Evolutionary conservation across 2,329 filamentous ascomycete species (phyloP).

Genomic region (Alternaria longipes): DNA sequence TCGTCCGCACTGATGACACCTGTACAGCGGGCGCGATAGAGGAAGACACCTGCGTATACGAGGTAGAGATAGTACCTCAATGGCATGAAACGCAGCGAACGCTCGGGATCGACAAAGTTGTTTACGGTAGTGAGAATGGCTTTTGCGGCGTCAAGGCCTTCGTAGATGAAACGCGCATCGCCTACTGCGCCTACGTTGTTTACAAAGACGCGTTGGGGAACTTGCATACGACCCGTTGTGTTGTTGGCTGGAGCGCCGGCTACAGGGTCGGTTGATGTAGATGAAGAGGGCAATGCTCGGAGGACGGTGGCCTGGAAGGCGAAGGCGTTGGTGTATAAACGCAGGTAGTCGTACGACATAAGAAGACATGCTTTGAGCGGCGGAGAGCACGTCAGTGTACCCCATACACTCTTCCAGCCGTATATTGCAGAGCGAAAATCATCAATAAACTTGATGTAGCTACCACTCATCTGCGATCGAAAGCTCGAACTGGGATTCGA

Average conservation of each 20-base stretch:
- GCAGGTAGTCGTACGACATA: conserved; percentile 76
- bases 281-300: conserved; percentile 51
- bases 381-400: conserved; percentile 70
- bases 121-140: conserved; percentile 60
- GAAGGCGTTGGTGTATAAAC: conserved; percentile 78
- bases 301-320: conserved; percentile 75
- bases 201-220: conserved; percentile 56
- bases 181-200: conserved; percentile 61
- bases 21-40: conserved; percentile 59
- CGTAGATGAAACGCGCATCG: conserved; percentile 61
- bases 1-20: conserved; percentile 59
- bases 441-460: conserved; percentile 79
- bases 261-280: conserved; percentile 19
- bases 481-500: conserved; percentile 75
- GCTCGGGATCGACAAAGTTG: conserved; percentile 60
- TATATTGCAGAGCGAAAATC: conserved; percentile 75
- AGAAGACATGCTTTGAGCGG: conserved; percentile 73
- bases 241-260: conserved; percentile 3
- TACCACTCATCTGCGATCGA: conserved; percentile 74
- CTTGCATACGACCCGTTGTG: conserved; percentile 38
- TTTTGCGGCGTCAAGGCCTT: conserved; percentile 60
- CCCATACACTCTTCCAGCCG: conserved; percentile 76
- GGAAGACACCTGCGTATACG: conserved; percentile 60
- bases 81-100: conserved; percentile 59
- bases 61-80: conserved; percentile 60